Percentiles rank a stretch among this genome's conserved stretches.
phyloP scores from a whole-genome alignment of 179 eudicot genomes.

The Nepenthes alata region DNA sequence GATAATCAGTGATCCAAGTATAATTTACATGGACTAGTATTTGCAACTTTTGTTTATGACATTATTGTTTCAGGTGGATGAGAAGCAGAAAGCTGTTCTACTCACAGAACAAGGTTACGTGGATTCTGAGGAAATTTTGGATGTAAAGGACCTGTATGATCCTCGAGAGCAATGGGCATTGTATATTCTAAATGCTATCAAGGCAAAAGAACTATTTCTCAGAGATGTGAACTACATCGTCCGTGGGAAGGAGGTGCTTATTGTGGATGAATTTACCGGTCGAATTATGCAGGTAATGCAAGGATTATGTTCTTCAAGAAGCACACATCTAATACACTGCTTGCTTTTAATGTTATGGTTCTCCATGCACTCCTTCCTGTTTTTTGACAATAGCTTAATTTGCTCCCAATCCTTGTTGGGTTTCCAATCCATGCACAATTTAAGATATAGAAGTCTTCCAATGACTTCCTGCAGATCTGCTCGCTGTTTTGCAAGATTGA shows the following conservation, averaged over 20 bases:
- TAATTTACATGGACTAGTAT: neutral
- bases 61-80: conserved; percentile 69
- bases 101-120: conserved; percentile 98
- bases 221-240: conserved; percentile 90
- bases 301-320: neutral
- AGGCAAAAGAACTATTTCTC: conserved; percentile 95
- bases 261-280: conserved; percentile 98
- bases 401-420: too few relatives aligned
- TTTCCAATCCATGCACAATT: too few relatives aligned
- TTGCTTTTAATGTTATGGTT: conserved; percentile 1
- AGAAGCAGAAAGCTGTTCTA: conserved; percentile 83
- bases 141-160: conserved; percentile 87
- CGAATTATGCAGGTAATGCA: conserved; percentile 90
- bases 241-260: conserved; percentile 91
- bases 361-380: too few relatives aligned
- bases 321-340: neutral
- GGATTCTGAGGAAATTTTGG: conserved; percentile 95
- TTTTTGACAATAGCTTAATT: too few relatives aligned
- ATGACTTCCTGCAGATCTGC: too few relatives aligned
- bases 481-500: too few relatives aligned
- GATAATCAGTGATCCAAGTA: neutral
- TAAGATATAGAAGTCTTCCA: too few relatives aligned
- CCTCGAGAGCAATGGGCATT: conserved; percentile 99
- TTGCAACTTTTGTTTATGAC: neutral
- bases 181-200: conserved; percentile 75